A percentile compares a stretch with the other conserved stretches of the same genome.
Evolutionary conservation across 2,329 filamentous ascomycete genomes (phyloP).

Genomic region (Diaporthe aspalathi): DNA sequence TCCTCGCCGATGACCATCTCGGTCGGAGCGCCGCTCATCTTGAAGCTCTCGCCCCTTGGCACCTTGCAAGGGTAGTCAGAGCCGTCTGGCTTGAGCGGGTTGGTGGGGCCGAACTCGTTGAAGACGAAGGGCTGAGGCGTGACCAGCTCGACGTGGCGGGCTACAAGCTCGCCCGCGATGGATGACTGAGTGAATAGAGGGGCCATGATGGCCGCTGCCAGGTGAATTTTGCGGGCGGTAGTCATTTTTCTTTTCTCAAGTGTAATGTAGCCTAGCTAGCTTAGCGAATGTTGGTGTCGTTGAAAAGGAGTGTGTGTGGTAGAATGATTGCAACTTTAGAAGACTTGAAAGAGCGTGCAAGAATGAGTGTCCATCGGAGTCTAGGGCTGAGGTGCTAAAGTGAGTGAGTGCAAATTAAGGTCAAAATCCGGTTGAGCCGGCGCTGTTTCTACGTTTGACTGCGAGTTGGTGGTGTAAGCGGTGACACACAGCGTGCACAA

Average conservation of each 20-base stretch:
- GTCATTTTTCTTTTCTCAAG: background rate
- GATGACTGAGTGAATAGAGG: background rate
- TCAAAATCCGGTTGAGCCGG: background rate
- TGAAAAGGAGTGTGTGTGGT: background rate
- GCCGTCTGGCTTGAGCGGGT: slow-evolving; percentile 67
- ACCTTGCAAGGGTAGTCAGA: slow-evolving; percentile 78
- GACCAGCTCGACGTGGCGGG: slow-evolving; percentile 69
- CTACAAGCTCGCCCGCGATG: background rate
- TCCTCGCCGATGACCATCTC: slow-evolving; percentile 67
- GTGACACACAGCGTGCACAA: background rate
- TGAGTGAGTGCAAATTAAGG: background rate
- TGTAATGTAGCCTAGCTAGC: background rate
- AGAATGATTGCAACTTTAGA: background rate
- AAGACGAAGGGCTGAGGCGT: slow-evolving; percentile 66
- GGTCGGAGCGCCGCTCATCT: slow-evolving; percentile 57
- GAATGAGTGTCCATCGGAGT: background rate
- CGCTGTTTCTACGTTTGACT: background rate
- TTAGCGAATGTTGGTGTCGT: background rate
- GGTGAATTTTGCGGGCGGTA: background rate
- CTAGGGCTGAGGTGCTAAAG: background rate
- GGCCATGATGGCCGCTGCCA: background rate
- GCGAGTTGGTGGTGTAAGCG: background rate
- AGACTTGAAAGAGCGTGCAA: background rate
- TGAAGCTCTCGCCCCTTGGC: slow-evolving; percentile 51
- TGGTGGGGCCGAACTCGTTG: slow-evolving; percentile 57